A percentile compares a stretch with the other conserved stretches of the same genome.
These are phyloP conservation scores for Cymbopogon citratus DNA, from an alignment of 176 grass and related monocot species.

Conservation along the genomic window DNA sequence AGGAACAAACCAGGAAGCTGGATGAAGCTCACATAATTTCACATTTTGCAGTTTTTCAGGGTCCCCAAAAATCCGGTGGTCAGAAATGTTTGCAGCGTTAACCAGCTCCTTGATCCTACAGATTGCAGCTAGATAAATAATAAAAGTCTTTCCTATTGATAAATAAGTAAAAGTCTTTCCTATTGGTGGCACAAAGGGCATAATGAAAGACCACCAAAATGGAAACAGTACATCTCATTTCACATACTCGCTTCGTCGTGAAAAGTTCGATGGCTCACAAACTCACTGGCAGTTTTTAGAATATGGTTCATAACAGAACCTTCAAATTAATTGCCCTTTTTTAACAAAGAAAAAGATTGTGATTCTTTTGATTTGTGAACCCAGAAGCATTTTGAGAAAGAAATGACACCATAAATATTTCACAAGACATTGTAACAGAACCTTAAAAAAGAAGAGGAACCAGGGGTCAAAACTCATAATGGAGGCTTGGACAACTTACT, in stretches of 20 bases:
- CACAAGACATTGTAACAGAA: neutral
- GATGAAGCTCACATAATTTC: constrained; percentile 60
- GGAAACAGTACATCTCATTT: neutral
- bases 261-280: constrained; percentile 5
- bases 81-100: constrained; percentile 6
- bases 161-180: neutral
- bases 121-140: constrained; percentile 5
- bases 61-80: constrained; percentile 37
- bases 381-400: neutral
- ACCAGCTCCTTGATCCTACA: constrained; percentile 59
- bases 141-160: neutral
- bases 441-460: neutral
- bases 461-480: neutral
- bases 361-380: neutral
- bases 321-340: neutral
- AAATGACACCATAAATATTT: constrained; percentile 8
- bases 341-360: constrained; percentile 9
- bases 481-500: constrained; percentile 40
- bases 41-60: constrained; percentile 39
- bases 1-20: constrained; percentile 58
- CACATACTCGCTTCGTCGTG: neutral
- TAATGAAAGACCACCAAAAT: constrained; percentile 5
- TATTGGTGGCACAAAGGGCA: neutral
- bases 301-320: neutral
- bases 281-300: neutral